Base-by-base conservation (phyloP, 768 basidiomycete genomes). In the Pisolithus orientalis region DNA sequence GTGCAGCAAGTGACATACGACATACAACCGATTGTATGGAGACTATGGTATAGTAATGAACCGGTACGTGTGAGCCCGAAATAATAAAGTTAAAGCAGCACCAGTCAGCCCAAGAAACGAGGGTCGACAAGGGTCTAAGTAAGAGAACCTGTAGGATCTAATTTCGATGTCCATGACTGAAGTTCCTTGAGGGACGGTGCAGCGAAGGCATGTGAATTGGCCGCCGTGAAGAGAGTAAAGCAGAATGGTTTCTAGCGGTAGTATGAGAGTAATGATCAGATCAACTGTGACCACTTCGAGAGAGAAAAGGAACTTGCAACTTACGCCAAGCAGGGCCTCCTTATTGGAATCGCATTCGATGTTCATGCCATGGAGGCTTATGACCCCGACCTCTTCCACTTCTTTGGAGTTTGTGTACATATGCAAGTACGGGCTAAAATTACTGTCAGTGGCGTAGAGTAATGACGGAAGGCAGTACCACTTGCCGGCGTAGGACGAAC, bases 181-280 rank as follows among this genome's bases (percentile, higher is more conserved):
- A 92, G 75, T 62, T 96, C 94, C 72, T 90, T 94, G 53, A 75
- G 69, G 61, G 76, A 90, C 3, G 85, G 80, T 32, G 93, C 91
- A 8, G 89, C 85, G 9, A 96, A 77, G 37, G 90, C 90, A 71
- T 94, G 87, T 25, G 93, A 94, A 67, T 96, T 95, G 7, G 90
- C 89, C 11, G 90, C 77, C 2, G 94, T 94, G 70, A 94, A 95
- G 31, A 96, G 78, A 11, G 90, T 93, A 69, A 96, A 94, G 13
- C 85, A 87, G 67, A 84, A 86, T 32, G 77, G 82, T 77, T 85
- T 90, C 93, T 94, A 64, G 29, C 21, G 21, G 27, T 45, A 21
- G 50, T 46, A 43, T 52, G 7, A 46, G 14, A 5, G 47, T 57
- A 39, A 59, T 51, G 25, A 21, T 21, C 21, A 21, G 53, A 34